Evolutionary conservation across 352 stramenopile genomes (phyloP), one percentile per base, ranked within the genome.

Genomic region (Globisporangium nagaii): DNA sequence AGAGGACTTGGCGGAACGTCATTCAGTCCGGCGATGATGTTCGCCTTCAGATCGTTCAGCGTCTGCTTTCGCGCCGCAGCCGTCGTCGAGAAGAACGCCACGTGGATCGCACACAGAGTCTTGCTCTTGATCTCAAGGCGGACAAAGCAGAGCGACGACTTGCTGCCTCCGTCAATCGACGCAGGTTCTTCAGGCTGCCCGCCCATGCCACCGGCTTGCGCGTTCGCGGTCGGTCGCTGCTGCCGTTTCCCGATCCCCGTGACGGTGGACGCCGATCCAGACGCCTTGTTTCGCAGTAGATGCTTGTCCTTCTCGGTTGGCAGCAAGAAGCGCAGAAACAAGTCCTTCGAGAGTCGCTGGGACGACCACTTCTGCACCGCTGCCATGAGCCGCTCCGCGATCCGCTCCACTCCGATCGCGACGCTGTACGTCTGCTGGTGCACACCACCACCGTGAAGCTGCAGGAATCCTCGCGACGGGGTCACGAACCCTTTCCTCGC

Each of bases 41-140:
- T 79, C 25, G 36, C 68, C 46, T 91, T 93, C 39, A 95, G 47
- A 48, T 93, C 84, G 34, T 70, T 66, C 5, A 95, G 60, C n/a
- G 84, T 77, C 31, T 85, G 65, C 12, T 84, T 82, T 9, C 85
- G 70, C 11, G 68, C 75, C 2, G 76, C 78, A 25, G 78, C 66
- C 36, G 63, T 78, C 19, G 78, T 87, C n/a, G 83, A 76, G 37
- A 92, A 95, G 44, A 95, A 95, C n/a, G 85, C 85, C 28, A 93
- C 76, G 56, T 95, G 80, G 32, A 95, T 60, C 22, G 80, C 75
- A 15, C 82, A 80, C 2, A 95, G 53, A 17, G 82, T 88, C 54
- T 87, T 84, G 62, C 79, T 90, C 48, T 90, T 93, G 30, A 84
- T 66, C 54, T 93, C 83, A 8, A 93, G 49, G 12, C 85, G 79